phyloP scores from a whole-genome alignment of 202 grass and related monocot species.

The Eragrostis tef region DNA sequence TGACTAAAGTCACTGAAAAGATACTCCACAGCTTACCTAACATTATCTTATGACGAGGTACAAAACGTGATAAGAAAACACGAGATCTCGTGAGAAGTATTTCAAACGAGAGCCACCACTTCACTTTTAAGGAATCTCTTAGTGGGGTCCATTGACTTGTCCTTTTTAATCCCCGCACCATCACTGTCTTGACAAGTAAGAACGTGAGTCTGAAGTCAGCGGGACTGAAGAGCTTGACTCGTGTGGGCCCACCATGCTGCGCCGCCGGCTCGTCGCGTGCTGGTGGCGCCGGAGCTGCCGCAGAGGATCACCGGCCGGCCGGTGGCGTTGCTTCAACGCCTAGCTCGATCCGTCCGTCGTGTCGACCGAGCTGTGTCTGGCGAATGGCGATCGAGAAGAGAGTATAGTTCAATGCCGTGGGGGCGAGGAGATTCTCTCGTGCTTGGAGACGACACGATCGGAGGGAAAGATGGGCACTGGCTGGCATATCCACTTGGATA shows the following conservation, averaged over 20 bases:
- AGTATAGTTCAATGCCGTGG: not conserved
- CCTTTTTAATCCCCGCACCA: not conserved
- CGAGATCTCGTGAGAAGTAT: not conserved
- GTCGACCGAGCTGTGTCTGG: not conserved
- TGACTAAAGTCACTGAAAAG: not conserved
- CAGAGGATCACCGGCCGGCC: not conserved
- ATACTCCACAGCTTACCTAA: not conserved
- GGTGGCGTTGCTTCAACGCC: not conserved
- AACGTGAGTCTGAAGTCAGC: not conserved
- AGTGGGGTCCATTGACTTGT: not conserved
- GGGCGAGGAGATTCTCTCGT: not conserved
- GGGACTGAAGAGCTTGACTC: not conserved
- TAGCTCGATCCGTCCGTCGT: not conserved
- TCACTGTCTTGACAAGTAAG: not conserved
- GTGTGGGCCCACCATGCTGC: not conserved
- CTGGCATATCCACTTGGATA: slow-evolving; percentile 49
- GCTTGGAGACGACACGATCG: slow-evolving; percentile 6
- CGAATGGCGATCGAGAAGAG: not conserved
- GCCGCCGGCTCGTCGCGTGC: not conserved
- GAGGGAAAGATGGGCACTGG: not conserved
- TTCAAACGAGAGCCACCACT: not conserved
- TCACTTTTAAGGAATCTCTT: not conserved
- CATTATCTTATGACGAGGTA: not conserved
- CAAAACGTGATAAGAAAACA: not conserved
- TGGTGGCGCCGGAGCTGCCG: not conserved